Conservation (phyloP, 164 flowering plant genomes). For the Kingdonia uniflora region DNA sequence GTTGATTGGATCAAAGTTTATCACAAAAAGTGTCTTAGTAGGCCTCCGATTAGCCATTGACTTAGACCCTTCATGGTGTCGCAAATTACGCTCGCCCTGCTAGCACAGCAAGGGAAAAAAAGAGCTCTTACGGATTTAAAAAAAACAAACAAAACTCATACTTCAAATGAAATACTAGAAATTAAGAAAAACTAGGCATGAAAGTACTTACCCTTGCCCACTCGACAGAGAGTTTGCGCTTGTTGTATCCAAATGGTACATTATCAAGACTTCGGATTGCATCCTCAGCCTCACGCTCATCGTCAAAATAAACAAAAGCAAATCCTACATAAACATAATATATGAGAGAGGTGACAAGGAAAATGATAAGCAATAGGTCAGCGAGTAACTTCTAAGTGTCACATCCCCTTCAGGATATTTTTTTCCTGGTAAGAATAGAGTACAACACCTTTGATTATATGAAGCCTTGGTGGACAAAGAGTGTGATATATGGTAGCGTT, state of each 20-base stretch:
- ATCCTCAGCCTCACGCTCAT: conserved; percentile 92
- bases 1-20: conserved; percentile 71
- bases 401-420: conserved; percentile 22
- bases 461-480: conserved; percentile 61
- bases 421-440: conserved; percentile 29
- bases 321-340: conserved; percentile 46
- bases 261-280: conserved; percentile 75
- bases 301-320: conserved; percentile 92
- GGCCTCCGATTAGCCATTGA: conserved; percentile 60
- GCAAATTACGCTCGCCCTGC: conserved; percentile 56
- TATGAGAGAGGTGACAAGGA: neutral
- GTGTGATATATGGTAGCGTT: conserved; percentile 50
- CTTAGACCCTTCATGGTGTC: conserved; percentile 50
- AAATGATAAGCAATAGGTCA: neutral
- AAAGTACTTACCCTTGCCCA: conserved; percentile 67
- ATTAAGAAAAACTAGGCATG: neutral
- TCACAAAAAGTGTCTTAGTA: conserved; percentile 80
- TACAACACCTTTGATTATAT: conserved; percentile 74
- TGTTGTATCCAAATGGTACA: conserved; percentile 66
- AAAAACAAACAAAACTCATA: too few relatives aligned
- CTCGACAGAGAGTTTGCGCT: conserved; percentile 77
- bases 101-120: conserved; percentile 4
- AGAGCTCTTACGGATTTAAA: too few relatives aligned
- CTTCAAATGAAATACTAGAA: too few relatives aligned
- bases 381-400: neutral